A percentile compares a stretch with the other conserved stretches of the same genome.
phyloP scores from a whole-genome alignment of 768 basidiomycete species.

The Saitozyma podzolica region DNA sequence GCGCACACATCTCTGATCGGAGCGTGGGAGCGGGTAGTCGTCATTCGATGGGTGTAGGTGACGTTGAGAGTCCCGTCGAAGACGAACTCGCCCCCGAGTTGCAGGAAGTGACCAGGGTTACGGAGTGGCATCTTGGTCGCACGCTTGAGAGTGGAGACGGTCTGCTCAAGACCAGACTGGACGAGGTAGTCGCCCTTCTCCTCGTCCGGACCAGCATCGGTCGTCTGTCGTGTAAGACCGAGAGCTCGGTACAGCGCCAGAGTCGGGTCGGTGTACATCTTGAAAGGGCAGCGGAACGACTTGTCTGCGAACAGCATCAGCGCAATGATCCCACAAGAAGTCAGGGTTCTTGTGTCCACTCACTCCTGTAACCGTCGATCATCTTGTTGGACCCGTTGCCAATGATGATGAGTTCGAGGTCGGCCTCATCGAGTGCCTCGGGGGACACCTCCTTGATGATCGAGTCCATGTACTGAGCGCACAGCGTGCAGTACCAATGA shows the following conservation, averaged over 20 bases:
- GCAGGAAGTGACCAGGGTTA: constrained; percentile 59
- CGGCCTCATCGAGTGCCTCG: constrained; percentile 58
- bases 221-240: constrained; percentile 67
- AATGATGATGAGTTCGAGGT: constrained; percentile 69
- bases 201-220: constrained; percentile 56
- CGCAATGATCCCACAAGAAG: not conserved
- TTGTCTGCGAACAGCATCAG: constrained; percentile 52
- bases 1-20: constrained; percentile 69
- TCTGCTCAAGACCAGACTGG: constrained; percentile 66
- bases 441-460: constrained; percentile 59
- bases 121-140: constrained; percentile 64
- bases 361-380: constrained; percentile 71
- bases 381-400: constrained; percentile 75
- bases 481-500: constrained; percentile 73
- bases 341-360: constrained; percentile 32
- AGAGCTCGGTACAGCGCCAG: constrained; percentile 68
- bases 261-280: constrained; percentile 76
- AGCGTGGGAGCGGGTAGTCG: constrained; percentile 68
- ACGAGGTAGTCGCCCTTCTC: constrained; percentile 64
- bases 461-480: constrained; percentile 83
- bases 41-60: constrained; percentile 82
- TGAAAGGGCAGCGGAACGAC: constrained; percentile 70
- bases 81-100: constrained; percentile 88
- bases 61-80: constrained; percentile 65
- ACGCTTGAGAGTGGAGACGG: constrained; percentile 67